Evolutionary conservation across 768 basidiomycete genomes (phyloP).

Genomic region (Steccherinum ochraceum): DNA sequence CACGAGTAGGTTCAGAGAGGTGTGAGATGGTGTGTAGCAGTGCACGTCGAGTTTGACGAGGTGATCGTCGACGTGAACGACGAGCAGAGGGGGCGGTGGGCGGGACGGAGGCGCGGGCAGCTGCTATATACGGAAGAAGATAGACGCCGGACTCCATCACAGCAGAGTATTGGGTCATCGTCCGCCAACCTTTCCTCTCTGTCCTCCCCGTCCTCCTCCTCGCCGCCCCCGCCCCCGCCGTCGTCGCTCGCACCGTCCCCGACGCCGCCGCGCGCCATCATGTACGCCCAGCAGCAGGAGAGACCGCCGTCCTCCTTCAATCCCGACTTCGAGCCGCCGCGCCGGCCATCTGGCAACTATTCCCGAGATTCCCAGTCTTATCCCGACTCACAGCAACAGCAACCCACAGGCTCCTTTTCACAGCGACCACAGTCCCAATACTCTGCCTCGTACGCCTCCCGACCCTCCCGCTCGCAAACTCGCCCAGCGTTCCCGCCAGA

Average conservation of each 20-base stretch:
- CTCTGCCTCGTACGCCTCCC: slow-evolving; percentile 4
- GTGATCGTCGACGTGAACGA: too few species aligned
- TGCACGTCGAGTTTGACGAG: too few species aligned
- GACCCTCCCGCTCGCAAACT: slow-evolving; percentile 10
- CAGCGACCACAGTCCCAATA: slow-evolving; percentile 7
- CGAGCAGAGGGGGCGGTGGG: too few species aligned
- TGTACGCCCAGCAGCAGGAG: slow-evolving; percentile 19
- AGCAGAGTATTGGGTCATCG: neutral
- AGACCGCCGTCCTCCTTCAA: slow-evolving; percentile 15
- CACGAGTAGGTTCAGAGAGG: too few species aligned
- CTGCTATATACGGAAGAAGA: too few species aligned
- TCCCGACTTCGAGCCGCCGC: slow-evolving; percentile 15
- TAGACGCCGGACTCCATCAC: neutral
- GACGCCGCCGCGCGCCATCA: slow-evolving; percentile 2
- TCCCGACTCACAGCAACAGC: neutral
- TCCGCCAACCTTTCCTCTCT: neutral
- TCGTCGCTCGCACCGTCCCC: too few species aligned
- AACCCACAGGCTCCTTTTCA: neutral
- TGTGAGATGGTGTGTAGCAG: too few species aligned
- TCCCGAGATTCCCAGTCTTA: slow-evolving; percentile 1
- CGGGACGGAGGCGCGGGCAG: too few species aligned
- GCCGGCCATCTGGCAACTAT: slow-evolving; percentile 11
- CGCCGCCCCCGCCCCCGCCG: neutral
- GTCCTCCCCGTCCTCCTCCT: neutral
- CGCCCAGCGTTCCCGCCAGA: slow-evolving; percentile 3